These are phyloP conservation scores for Barnettozyma pratensis DNA, from an alignment of 805 yeast genomes.

Conservation along the genomic window DNA sequence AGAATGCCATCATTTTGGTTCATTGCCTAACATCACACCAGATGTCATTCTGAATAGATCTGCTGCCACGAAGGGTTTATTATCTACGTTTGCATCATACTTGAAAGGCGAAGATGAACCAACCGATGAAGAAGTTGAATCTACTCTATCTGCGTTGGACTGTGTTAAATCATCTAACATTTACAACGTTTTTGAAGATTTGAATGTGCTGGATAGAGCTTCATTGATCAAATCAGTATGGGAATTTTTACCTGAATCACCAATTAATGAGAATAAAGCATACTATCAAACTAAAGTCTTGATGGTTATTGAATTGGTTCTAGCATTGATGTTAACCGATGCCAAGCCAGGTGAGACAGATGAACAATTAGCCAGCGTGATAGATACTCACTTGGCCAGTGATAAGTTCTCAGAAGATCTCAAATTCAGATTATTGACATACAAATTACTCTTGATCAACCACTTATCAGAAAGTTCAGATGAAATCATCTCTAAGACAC, in stretches of 20 bases:
- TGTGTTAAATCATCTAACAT: slow-evolving; percentile 73
- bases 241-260: slow-evolving; percentile 30
- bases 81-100: slow-evolving; percentile 88
- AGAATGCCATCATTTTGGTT: slow-evolving; percentile 43
- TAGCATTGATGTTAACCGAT: slow-evolving; percentile 6
- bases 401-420: slow-evolving; percentile 17
- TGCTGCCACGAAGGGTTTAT: slow-evolving; percentile 69
- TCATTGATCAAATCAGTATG: slow-evolving; percentile 29
- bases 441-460: slow-evolving; percentile 40
- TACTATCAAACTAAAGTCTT: slow-evolving; percentile 25
- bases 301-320: slow-evolving; percentile 41
- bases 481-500: slow-evolving; percentile 1
- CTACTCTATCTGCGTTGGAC: slow-evolving; percentile 76
- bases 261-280: slow-evolving; percentile 24
- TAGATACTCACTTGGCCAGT: slow-evolving; percentile 16
- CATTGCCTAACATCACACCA: slow-evolving; percentile 60
- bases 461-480: neutral
- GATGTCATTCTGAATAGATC: slow-evolving; percentile 58
- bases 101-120: slow-evolving; percentile 96
- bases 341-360: slow-evolving; percentile 1
- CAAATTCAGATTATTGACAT: slow-evolving; percentile 42
- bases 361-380: slow-evolving; percentile 18
- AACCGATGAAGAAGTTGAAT: slow-evolving; percentile 85
- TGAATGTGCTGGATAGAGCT: slow-evolving; percentile 21
- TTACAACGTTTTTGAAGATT: slow-evolving; percentile 46